phyloP scores from a whole-genome alignment of 2,329 filamentous ascomycete species.

The Exophiala spinifera region DNA sequence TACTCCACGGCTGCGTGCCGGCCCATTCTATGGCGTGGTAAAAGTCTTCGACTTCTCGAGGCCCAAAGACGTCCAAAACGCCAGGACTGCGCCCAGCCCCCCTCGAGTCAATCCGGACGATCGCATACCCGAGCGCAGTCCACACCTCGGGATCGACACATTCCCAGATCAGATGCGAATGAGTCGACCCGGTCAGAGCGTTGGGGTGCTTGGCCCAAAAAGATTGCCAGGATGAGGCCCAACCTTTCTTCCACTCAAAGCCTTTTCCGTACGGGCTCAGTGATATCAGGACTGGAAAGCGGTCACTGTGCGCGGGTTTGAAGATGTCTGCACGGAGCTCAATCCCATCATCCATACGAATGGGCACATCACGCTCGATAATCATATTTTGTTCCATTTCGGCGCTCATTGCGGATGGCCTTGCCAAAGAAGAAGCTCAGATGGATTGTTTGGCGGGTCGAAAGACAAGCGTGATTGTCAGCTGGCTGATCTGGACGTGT shows the following conservation, averaged over 20 bases:
- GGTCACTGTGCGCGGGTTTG: slow-evolving; percentile 24
- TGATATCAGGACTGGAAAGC: slow-evolving; percentile 4
- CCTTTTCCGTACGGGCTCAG: slow-evolving; percentile 7
- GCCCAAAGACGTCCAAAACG: slow-evolving; percentile 39
- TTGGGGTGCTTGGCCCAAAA: no score
- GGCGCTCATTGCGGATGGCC: no score
- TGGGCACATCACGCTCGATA: slow-evolving; percentile 27
- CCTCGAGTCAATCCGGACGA: slow-evolving; percentile 31
- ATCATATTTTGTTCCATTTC: slow-evolving; percentile 8
- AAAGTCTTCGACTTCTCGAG: slow-evolving; percentile 46
- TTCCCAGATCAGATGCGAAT: no score
- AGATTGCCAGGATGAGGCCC: no score
- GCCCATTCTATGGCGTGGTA: slow-evolving; percentile 46
- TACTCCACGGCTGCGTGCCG: slow-evolving; percentile 45
- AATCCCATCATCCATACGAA: slow-evolving; percentile 30
- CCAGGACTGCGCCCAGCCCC: slow-evolving; percentile 32
- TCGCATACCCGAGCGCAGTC: neutral
- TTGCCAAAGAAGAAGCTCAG: no score
- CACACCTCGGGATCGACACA: slow-evolving; percentile 4
- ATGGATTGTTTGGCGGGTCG: no score
- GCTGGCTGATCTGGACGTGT: no score
- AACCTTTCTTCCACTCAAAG: neutral
- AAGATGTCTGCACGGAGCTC: slow-evolving; percentile 31
- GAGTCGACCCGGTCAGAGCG: no score
- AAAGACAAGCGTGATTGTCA: no score